Evolutionary conservation across 2,329 filamentous ascomycete species (phyloP), one percentile per base, ranked within the genome.

Genomic region (Colletotrichum chlorophyti): DNA sequence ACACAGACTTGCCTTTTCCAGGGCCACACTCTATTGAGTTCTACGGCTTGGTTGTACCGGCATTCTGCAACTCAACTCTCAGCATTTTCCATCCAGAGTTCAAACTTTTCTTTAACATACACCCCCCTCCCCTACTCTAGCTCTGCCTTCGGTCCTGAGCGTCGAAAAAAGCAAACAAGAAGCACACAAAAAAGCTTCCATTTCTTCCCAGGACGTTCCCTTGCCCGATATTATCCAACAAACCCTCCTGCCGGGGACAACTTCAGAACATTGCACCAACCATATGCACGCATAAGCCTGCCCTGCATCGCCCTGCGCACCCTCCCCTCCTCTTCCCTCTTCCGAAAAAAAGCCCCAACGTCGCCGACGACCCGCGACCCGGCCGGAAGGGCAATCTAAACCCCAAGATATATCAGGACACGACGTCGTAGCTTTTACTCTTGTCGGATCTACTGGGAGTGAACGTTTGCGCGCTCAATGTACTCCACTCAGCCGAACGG

Each of bases 401-500:
- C n/a, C n/a, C n/a, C n/a, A n/a, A n/a, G n/a, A 81, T 80, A 79
- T 79, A 81, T 83, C 80, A 79, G 81, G 81, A 84, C 82, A 84
- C 83, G 81, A 84, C 77, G 80, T 79, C 80, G 76, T 78, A 78
- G 75, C n/a, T 76, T 73, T 70, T 69, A 64, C 65, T 74, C 69
- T 69, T 71, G 62, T 71, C 67, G 68, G 70, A 66, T 65, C 68
- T 70, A 67, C 68, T 64, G 68, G 66, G 67, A 66, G 68, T n/a
- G n/a, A n/a, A 66, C 67, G 69, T 70, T 69, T 69, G 51, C 47
- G 53, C 58, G 53, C 49, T 54, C 58, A 47, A 81, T 83, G 80
- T 83, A 83, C 80, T 81, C 84, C 73, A 79, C 83, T 74, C 82
- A 85, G 76, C 83, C 87, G 75, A 89, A 88, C 81, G 86, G 86